Evolutionary conservation across 2,329 filamentous ascomycete species (phyloP).

Genomic region (Aspergillus sp.): DNA sequence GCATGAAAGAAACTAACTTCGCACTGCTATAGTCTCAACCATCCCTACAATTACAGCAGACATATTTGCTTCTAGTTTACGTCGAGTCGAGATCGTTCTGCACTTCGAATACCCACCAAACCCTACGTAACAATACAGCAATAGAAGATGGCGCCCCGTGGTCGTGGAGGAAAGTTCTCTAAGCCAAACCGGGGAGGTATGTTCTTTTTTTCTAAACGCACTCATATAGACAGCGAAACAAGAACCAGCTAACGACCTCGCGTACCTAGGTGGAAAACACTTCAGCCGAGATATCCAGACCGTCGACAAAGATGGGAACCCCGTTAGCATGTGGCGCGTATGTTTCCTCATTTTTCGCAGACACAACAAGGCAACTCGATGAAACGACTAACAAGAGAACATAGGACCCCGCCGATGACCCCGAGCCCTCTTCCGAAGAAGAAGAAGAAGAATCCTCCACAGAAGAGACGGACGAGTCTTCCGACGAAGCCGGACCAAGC

Average conservation of each 20-base stretch:
- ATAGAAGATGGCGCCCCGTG: constrained; percentile 53
- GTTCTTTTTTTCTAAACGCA: constrained; percentile 23
- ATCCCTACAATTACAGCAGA: background rate
- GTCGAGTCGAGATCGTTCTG: background rate
- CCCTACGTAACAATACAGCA: background rate
- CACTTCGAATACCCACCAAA: background rate
- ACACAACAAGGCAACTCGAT: background rate
- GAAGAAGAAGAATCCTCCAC: constrained; percentile 53
- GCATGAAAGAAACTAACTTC: background rate
- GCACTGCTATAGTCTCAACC: background rate
- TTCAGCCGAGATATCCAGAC: constrained; percentile 91
- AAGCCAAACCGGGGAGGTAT: constrained; percentile 90
- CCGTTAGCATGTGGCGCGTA: constrained; percentile 82
- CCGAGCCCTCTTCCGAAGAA: constrained; percentile 33
- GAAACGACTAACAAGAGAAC: background rate
- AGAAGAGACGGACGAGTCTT: constrained; percentile 45
- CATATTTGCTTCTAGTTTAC: background rate
- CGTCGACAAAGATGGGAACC: constrained; percentile 83
- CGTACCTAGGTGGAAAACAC: constrained; percentile 75
- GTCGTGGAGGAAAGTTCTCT: constrained; percentile 90
- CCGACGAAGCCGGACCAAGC: constrained; percentile 49
- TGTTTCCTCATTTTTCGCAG: constrained; percentile 30
- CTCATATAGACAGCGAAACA: background rate
- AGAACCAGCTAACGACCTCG: constrained; percentile 1
- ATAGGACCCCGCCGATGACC: constrained; percentile 37